Evolutionary conservation across 139 green algal species (phyloP).

Genomic region (Bryopsis sp.): DNA sequence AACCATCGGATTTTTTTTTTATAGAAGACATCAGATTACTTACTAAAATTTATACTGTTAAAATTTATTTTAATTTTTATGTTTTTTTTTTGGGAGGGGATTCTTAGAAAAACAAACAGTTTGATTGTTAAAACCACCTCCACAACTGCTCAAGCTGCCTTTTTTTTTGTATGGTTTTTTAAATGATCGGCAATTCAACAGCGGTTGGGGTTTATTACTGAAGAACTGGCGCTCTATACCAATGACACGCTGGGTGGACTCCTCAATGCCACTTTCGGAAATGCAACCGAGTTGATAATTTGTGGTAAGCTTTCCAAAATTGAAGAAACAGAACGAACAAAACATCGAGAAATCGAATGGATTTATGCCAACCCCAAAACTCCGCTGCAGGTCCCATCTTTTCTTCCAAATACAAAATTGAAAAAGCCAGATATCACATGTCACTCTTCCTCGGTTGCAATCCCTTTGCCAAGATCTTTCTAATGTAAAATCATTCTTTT

Average conservation of each 20-base stretch:
- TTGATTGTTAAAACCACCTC: neutral
- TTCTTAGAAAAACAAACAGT: neutral
- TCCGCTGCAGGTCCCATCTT: too few species aligned
- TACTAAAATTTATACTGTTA: too few species aligned
- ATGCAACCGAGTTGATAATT: constrained; percentile 62
- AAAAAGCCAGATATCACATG: too few species aligned
- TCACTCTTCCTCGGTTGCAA: too few species aligned
- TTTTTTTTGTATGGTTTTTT: constrained; percentile 1
- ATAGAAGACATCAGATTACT: too few species aligned
- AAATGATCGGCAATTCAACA: constrained; percentile 16
- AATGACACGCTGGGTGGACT: constrained; percentile 51
- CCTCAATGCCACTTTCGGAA: constrained; percentile 59
- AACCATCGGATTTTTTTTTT: too few species aligned
- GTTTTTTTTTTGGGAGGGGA: neutral
- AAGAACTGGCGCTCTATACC: constrained; percentile 56
- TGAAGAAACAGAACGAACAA: too few species aligned
- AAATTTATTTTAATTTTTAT: constrained; percentile 9
- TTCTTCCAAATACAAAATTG: too few species aligned
- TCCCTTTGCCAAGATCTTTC: too few species aligned
- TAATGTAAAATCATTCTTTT: too few species aligned
- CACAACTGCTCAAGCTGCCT: neutral
- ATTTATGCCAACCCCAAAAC: too few species aligned
- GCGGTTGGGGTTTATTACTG: constrained; percentile 53
- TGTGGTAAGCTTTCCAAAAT: constrained; percentile 28
- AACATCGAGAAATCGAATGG: too few species aligned